Evolutionary conservation across 768 basidiomycete genomes (phyloP), one percentile per base, ranked within the genome.

Genomic region (Auriscalpium orientale): DNA sequence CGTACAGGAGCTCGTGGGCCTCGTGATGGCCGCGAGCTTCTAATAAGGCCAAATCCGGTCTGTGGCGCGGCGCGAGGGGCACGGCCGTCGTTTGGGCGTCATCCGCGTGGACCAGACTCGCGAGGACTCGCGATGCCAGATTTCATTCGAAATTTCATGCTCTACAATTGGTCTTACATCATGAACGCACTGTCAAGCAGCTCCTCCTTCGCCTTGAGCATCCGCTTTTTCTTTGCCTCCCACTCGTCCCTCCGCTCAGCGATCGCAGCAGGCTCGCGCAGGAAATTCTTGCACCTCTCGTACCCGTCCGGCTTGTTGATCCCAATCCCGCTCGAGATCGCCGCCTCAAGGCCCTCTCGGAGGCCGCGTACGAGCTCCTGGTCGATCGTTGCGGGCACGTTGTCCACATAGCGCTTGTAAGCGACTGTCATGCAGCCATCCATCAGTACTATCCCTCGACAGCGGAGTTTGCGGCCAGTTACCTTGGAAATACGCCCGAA

Each of bases 401-500:
- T 71, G 43, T 79, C 79, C 5, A 64, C 61, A 46, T 77, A 76
- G 0, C 75, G 77, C 57, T 75, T 77, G 60, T 76, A 76, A 0
- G 76, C 68, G 7, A 79, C 78, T 86, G 55, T 7, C 16, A 44
- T 47, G 9, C 33, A 21, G 46, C 18, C 12, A n/a, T 16, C 13
- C 15, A 21, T 53, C 53, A 51, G 51, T 18, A 10, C 33, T 10
- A 46, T 51, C 16, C 45, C 51, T 46, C 54, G 58, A 48, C 59
- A 28, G 34, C 33, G 34, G 21, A 49, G 21, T 33, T 51, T 28
- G 28, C 5, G 28, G 28, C 21, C 34, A 59, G 62, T 8, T 62
- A 85, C 88, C 87, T 75, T 88, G 84, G 66, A 88, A 89, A 60
- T 89, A 88, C 0, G 83, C 86, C 5, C 84, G 74, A 1, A 87